A percentile compares a stretch with the other conserved stretches of the same genome.
phyloP scores from a whole-genome alignment of 345 rosid species.

The Populus alba region DNA sequence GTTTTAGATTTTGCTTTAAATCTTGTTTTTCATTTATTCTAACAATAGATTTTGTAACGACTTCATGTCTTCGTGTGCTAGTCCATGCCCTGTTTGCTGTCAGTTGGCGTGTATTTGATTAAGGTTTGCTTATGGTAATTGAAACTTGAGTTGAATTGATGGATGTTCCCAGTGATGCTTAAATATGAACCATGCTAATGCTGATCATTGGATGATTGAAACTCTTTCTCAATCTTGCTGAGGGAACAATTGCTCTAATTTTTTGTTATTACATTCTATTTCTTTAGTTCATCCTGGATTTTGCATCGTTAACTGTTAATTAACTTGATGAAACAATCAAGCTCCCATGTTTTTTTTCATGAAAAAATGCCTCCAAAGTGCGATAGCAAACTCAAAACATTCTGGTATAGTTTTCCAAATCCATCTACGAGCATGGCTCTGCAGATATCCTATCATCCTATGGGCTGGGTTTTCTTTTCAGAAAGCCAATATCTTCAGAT shows the following conservation, averaged over 20 bases:
- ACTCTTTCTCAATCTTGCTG: constrained; percentile 21
- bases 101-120: too few relatives aligned
- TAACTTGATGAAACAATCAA: neutral
- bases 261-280: neutral
- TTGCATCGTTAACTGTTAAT: too few relatives aligned
- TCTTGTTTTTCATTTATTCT: too few relatives aligned
- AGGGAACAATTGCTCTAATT: constrained; percentile 25
- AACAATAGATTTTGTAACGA: too few relatives aligned
- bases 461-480: neutral
- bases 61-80: too few relatives aligned
- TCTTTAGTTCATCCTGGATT: neutral
- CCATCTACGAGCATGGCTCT: too few relatives aligned
- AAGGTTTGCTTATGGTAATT: too few relatives aligned
- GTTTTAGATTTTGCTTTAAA: too few relatives aligned
- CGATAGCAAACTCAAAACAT: neutral
- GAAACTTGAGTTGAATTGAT: too few relatives aligned
- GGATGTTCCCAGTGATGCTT: constrained; percentile 48
- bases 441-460: neutral
- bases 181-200: constrained; percentile 50
- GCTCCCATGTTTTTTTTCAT: too few relatives aligned
- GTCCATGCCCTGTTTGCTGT: too few relatives aligned
- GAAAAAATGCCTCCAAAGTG: neutral
- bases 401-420: too few relatives aligned
- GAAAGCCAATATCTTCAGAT: neutral
- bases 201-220: constrained; percentile 41